phyloP scores from a whole-genome alignment of 345 rosid genomes.

The Chamaenerion angustifolium region DNA sequence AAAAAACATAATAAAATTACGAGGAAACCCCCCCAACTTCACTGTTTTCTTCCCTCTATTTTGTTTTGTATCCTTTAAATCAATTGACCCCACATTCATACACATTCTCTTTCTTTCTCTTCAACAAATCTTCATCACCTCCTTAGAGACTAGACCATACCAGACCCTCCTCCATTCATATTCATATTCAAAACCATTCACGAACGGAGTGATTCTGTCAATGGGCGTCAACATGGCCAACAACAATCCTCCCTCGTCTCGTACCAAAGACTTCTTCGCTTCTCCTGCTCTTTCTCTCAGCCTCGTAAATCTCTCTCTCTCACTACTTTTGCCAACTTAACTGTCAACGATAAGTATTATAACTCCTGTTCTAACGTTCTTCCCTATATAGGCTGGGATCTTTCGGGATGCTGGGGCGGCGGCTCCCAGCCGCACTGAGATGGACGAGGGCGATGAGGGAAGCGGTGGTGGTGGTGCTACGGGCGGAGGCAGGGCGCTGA shows the following conservation, averaged over 20 bases:
- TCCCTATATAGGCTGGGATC: slow-evolving; percentile 59
- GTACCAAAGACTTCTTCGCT: slow-evolving; percentile 82
- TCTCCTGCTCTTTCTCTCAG: slow-evolving; percentile 97
- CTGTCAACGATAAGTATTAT: too few relatives aligned
- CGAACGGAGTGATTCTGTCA: slow-evolving; percentile 18
- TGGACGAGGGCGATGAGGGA: slow-evolving; percentile 65
- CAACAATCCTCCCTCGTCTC: slow-evolving; percentile 43
- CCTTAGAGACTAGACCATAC: too few relatives aligned
- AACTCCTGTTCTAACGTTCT: background rate
- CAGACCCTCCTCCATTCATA: too few relatives aligned
- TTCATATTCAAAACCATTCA: too few relatives aligned
- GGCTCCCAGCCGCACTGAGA: slow-evolving; percentile 30
- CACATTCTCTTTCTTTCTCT: slow-evolving; percentile 10
- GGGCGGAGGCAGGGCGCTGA: slow-evolving; percentile 17
- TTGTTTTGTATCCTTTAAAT: slow-evolving; percentile 88
- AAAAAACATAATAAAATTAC: background rate
- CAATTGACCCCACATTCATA: slow-evolving; percentile 47
- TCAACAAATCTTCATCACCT: slow-evolving; percentile 2
- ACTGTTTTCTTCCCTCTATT: too few relatives aligned
- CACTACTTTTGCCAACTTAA: too few relatives aligned
- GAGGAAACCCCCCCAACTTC: slow-evolving; percentile 7
- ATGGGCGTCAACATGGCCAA: slow-evolving; percentile 90
- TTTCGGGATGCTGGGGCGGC: slow-evolving; percentile 49
- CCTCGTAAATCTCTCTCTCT: too few relatives aligned
- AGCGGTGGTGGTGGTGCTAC: slow-evolving; percentile 32